phyloP scores from a whole-genome alignment of 2,329 filamentous ascomycete genomes.

The Metarhizium guizhouense region DNA sequence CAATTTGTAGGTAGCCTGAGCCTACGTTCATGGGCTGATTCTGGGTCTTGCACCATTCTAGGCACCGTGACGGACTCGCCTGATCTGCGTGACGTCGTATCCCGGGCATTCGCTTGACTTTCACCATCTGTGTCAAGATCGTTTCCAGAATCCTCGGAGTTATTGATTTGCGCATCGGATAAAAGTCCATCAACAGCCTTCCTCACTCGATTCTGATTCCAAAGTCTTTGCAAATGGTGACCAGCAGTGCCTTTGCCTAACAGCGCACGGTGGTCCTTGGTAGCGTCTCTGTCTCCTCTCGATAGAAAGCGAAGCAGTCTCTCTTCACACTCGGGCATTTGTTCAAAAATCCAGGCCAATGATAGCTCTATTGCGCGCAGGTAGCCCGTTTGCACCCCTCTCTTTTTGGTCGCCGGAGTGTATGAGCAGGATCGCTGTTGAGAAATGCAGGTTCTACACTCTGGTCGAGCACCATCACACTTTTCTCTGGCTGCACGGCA shows the following conservation, averaged over 20 bases:
- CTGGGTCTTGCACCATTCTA: neutral
- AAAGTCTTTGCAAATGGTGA: slow-evolving; percentile 50
- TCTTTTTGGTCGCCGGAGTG: slow-evolving; percentile 63
- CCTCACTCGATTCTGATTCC: slow-evolving; percentile 54
- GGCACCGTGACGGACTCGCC: neutral
- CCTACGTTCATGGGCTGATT: neutral
- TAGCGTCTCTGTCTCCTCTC: slow-evolving; percentile 30
- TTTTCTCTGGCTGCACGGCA: slow-evolving; percentile 61
- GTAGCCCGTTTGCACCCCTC: slow-evolving; percentile 73
- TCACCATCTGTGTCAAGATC: slow-evolving; percentile 21
- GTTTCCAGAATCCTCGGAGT: slow-evolving; percentile 25
- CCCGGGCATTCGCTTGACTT: neutral
- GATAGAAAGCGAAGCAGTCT: slow-evolving; percentile 46
- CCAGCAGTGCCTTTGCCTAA: slow-evolving; percentile 43
- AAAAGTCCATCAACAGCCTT: slow-evolving; percentile 54
- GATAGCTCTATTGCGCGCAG: slow-evolving; percentile 64
- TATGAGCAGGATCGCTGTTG: slow-evolving; percentile 62
- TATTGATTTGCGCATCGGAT: slow-evolving; percentile 31
- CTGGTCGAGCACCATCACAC: slow-evolving; percentile 60
- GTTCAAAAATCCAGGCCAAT: slow-evolving; percentile 57
- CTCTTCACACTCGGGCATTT: slow-evolving; percentile 49
- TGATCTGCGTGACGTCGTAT: neutral
- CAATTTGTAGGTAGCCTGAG: slow-evolving; percentile 39
- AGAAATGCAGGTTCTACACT: slow-evolving; percentile 56
- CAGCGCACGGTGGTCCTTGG: slow-evolving; percentile 33